Base-by-base conservation (phyloP, 2,329 filamentous ascomycete species). In the Epichloe hybrida region DNA sequence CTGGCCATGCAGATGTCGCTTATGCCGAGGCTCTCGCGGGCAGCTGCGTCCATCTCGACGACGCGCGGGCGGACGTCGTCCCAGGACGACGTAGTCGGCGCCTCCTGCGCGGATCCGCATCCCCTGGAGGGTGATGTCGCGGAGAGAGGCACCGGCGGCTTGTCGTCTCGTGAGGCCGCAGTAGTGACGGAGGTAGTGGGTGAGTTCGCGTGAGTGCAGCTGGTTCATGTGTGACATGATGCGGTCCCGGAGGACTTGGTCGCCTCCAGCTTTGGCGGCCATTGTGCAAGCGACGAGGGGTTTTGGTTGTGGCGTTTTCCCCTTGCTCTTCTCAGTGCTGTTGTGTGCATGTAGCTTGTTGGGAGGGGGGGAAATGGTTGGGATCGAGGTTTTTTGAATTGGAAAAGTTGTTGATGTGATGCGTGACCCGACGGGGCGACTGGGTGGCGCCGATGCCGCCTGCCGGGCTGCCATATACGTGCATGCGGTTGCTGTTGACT, bases 171-270 rank as follows among this genome's bases (percentile, higher is more conserved):
- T 76, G 43, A 87, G 71, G 15, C 72, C 66, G 62, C 71, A 73
- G 70, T 81, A 88, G 66, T 88, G 79, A 56, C 81, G 81, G n/a
- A 94, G 78, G 67, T 90, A 95, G 62, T 84, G 76, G 52, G 77
- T 71, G 47, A 95, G 80, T 52, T 88, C 87, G 58, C 80, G 76
- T 48, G 75, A 71, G 69, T 95, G 91, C 66, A 91, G 85, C 42
- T 72, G 72, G 70, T 96, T 95, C 87, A 96, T 93, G 72, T 96
- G 90, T 36, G 73, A 73, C 62, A 91, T 78, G 65, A 72, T 71
- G 57, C 68, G 66, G 39, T 58, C 56, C 45, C 62, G 66, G 52
- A 61, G 57, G 37, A 58, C 59, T 46, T 59, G 59, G 21, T 66
- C 62, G n/a, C 57, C 47, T 17, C 58, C 56, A 34, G 42, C 3